Conservation (phyloP, 306 rosid species). For the Pyrus bretschneideri region DNA sequence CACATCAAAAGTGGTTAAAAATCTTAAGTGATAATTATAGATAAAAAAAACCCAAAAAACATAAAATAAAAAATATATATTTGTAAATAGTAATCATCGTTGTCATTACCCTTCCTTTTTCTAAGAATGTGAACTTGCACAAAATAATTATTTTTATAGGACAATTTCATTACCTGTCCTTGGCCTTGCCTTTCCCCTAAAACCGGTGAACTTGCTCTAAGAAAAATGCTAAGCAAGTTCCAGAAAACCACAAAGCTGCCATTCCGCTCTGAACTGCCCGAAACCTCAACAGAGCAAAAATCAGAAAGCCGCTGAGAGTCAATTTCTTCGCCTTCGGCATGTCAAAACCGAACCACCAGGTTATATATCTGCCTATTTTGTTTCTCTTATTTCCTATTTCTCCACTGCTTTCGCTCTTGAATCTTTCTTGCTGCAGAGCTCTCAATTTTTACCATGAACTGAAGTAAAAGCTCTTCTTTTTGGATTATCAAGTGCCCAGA, state of each 20-base stretch:
- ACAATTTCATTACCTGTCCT: too few relatives aligned
- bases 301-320: background rate
- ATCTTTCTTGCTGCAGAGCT: background rate
- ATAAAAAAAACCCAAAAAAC: too few relatives aligned
- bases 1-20: too few relatives aligned
- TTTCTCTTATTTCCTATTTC: background rate
- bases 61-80: too few relatives aligned
- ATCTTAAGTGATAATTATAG: rapidly evolving
- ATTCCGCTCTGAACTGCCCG: background rate
- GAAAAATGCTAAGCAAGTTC: background rate
- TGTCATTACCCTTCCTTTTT: too few relatives aligned
- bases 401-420: background rate
- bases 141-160: too few relatives aligned
- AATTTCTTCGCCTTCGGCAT: constrained; percentile 1
- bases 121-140: too few relatives aligned
- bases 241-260: background rate
- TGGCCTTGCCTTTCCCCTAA: too few relatives aligned
- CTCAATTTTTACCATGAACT: background rate
- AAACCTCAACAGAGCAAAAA: background rate
- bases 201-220: too few relatives aligned
- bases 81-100: too few relatives aligned
- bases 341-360: constrained; percentile 13
- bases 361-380: background rate
- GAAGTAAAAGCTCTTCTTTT: background rate
- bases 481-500: background rate